Evolutionary conservation across 2,329 filamentous ascomycete genomes (phyloP), one percentile per base, ranked within the genome.

Genomic region (Aspergillus carbonarius): DNA sequence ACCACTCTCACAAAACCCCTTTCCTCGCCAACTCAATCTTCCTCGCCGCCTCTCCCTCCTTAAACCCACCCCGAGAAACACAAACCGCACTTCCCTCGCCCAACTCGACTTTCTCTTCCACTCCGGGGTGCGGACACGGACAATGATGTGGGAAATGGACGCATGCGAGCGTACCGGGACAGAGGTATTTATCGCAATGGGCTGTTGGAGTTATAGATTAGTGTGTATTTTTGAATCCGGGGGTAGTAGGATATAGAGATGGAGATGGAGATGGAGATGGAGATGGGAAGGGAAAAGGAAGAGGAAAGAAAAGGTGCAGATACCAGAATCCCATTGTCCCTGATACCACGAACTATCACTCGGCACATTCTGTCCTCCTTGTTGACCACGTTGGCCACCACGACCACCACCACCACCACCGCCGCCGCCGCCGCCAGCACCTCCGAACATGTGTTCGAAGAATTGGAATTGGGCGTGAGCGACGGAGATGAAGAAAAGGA

Each of bases 91-190:
- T 81, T 35, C 79, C 79, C 53, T 81, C 79, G 10, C 75, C 77
- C n/a, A 81, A 61, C 60, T 81, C 91, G 63, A 92, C 85, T 72
- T 95, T 95, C 65, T 93, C 90, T 71, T 93, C 88, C 61, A 89
- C 81, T 8, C 81, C 77, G 1, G 89, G 87, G 79, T 89, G 96
- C 1, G 92, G 83, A 78, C 95, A 99, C 27, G 95, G 95, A 76
- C 95, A 99, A 78, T 99, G 95, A 74, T 98, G 93, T 1, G 95
- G 93, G 79, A 96, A 95, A 74, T 96, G 89, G 6, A 99, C 95
- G 79, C 95, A 99, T 35, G 93, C 90, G 60, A 99, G 85, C 0
- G 95, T 98, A 64, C 92, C 91, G 2, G 95, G 93, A 73, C 95
- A 99, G 56, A 99, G 87, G 74, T 97, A 99, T 67, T 93, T 93